A percentile compares a stretch with the other conserved stretches of the same genome.
Conservation (phyloP, 371 early-diverging fungal genomes). For the Lichtheimia corymbifera region DNA sequence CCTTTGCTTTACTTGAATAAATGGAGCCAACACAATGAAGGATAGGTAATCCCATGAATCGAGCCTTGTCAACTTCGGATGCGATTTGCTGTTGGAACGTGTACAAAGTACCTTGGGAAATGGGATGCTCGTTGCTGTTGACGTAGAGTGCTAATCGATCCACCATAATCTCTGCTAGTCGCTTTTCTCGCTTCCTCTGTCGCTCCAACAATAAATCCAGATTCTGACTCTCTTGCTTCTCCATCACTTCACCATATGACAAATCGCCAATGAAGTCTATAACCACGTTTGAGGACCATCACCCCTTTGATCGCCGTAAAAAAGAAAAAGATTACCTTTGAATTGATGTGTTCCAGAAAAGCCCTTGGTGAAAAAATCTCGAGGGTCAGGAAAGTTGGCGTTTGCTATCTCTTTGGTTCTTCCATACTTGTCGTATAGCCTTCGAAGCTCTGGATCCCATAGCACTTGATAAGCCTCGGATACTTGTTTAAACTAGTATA, state of each 20-base stretch:
- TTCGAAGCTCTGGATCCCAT: conserved; percentile 80
- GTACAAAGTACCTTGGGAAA: background rate
- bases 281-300: background rate
- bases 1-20: conserved; percentile 82
- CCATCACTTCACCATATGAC: background rate
- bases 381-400: conserved; percentile 32
- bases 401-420: conserved; percentile 62
- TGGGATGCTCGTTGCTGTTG: background rate
- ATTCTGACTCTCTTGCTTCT: background rate
- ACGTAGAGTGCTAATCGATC: background rate
- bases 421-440: conserved; percentile 83
- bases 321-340: background rate
- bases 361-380: background rate
- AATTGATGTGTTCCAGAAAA: background rate
- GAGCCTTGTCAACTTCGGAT: background rate
- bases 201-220: background rate
- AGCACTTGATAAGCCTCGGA: conserved; percentile 90
- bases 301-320: background rate
- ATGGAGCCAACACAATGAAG: conserved; percentile 71
- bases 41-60: background rate
- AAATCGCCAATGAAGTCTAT: background rate
- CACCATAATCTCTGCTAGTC: background rate
- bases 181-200: background rate
- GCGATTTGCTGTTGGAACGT: background rate
- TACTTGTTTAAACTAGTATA: background rate